Conservation (phyloP, 2,329 filamentous ascomycete species). For the Aspergillus quadrilineatus region DNA sequence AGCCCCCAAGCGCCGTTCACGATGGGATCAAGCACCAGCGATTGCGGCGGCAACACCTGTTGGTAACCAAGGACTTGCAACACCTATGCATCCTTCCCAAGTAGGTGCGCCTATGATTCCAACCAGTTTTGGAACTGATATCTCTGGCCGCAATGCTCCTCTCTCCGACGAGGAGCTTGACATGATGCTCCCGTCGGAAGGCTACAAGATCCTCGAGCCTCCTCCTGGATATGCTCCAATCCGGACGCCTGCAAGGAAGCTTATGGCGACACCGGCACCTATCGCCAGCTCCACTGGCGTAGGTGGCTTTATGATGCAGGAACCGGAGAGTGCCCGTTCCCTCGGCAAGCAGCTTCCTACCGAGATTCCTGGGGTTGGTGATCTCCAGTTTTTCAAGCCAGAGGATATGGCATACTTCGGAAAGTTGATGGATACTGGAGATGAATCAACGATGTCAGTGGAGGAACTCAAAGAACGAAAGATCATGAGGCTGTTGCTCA, state of each 20-base stretch:
- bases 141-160: constrained; percentile 73
- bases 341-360: constrained; percentile 89
- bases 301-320: constrained; percentile 94
- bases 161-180: constrained; percentile 94
- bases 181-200: constrained; percentile 82
- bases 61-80: constrained; percentile 70
- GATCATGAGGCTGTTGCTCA: constrained; percentile 93
- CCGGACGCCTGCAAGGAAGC: constrained; percentile 71
- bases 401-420: constrained; percentile 99
- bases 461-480: constrained; percentile 97
- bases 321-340: constrained; percentile 78
- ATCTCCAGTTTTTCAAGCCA: constrained; percentile 96
- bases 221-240: constrained; percentile 89
- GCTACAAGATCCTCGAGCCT: constrained; percentile 87
- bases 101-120: constrained; percentile 52
- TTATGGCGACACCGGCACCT: constrained; percentile 71
- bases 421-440: constrained; percentile 89
- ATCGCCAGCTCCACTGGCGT: constrained; percentile 57
- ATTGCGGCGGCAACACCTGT: constrained; percentile 67
- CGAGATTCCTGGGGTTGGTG: constrained; percentile 92
- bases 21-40: constrained; percentile 87
- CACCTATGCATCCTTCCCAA: constrained; percentile 72
- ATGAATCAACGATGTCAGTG: constrained; percentile 87
- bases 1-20: constrained; percentile 70
- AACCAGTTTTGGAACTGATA: constrained; percentile 75